Evolutionary conservation across 257 asterid genomes (phyloP).

Genomic region (Knoxia roxburghii): DNA sequence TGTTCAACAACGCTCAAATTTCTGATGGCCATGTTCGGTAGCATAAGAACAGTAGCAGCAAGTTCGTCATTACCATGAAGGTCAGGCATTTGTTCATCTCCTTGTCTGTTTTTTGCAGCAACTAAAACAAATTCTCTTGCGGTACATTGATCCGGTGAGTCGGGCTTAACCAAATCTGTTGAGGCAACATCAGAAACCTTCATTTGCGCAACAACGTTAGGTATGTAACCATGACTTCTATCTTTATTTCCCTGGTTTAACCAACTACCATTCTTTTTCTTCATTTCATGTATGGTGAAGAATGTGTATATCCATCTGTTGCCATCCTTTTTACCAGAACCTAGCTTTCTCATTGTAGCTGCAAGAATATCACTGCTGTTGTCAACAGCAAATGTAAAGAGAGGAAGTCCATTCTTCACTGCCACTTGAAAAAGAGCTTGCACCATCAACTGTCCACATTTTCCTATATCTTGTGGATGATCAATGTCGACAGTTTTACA

Average conservation of each 20-base stretch:
- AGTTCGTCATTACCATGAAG: conserved; percentile 47
- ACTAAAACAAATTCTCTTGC: conserved; percentile 61
- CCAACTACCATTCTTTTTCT: conserved; percentile 48
- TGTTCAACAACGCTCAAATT: conserved; percentile 15
- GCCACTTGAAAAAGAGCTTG: conserved; percentile 80
- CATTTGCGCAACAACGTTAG: conserved; percentile 68
- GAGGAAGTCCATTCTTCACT: conserved; percentile 64
- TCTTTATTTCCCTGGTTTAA: conserved; percentile 45
- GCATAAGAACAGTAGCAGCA: conserved; percentile 54
- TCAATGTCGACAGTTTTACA: conserved; percentile 31
- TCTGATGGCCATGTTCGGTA: conserved; percentile 20
- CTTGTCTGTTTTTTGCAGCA: conserved; percentile 24
- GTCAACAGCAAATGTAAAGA: conserved; percentile 70
- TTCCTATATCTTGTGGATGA: conserved; percentile 26
- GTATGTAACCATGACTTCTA: conserved; percentile 35
- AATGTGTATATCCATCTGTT: conserved; percentile 53
- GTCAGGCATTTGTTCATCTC: conserved; percentile 24
- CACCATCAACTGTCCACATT: conserved; percentile 26
- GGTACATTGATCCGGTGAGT: conserved; percentile 12
- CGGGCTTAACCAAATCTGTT: conserved; percentile 17
- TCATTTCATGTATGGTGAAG: conserved; percentile 49
- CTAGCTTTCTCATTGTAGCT: conserved; percentile 49
- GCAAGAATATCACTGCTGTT: conserved; percentile 56
- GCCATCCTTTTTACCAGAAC: conserved; percentile 29
- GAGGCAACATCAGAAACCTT: conserved; percentile 47